Evolutionary conservation across 352 stramenopile species (phyloP).

Genomic region (Phytopythium ostracodes): DNA sequence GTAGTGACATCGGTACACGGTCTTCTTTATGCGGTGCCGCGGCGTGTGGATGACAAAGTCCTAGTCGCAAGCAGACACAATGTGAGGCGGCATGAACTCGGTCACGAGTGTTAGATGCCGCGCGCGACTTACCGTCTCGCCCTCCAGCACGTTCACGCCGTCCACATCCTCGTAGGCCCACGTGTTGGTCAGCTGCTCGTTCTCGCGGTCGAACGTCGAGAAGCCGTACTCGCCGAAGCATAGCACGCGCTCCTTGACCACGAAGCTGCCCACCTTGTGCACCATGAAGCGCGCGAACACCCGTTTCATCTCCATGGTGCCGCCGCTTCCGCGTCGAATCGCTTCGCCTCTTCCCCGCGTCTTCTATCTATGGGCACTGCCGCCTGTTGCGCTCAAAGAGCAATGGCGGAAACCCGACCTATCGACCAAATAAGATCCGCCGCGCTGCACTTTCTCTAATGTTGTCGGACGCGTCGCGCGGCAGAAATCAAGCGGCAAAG

Average conservation of each 20-base stretch:
- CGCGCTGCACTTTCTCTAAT: constrained; percentile 1
- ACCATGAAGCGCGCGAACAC: constrained; percentile 80
- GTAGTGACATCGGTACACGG: constrained; percentile 73
- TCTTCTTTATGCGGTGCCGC: constrained; percentile 78
- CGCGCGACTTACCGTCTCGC: constrained; percentile 41
- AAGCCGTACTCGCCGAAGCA: constrained; percentile 76
- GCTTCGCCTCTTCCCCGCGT: not conserved
- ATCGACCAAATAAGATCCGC: not conserved
- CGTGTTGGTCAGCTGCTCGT: constrained; percentile 68
- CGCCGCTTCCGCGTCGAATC: not conserved
- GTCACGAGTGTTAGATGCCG: not conserved
- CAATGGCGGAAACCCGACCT: not conserved
- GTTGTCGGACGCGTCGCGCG: not conserved
- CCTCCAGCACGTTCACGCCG: constrained; percentile 47
- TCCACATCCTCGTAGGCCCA: constrained; percentile 83
- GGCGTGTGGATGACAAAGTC: constrained; percentile 78
- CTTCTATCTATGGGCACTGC: not conserved
- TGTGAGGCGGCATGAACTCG: not conserved
- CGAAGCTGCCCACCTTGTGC: constrained; percentile 79
- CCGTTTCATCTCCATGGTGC: constrained; percentile 47
- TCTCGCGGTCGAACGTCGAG: constrained; percentile 68
- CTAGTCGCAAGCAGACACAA: constrained; percentile 1
- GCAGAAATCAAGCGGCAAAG: not conserved
- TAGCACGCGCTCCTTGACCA: constrained; percentile 80
- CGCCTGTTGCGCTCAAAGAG: not conserved